Percentiles rank a stretch among this genome's conserved stretches.
phyloP scores from a whole-genome alignment of 2,329 filamentous ascomycete species.

The Sporothrix brunneoviolacea region DNA sequence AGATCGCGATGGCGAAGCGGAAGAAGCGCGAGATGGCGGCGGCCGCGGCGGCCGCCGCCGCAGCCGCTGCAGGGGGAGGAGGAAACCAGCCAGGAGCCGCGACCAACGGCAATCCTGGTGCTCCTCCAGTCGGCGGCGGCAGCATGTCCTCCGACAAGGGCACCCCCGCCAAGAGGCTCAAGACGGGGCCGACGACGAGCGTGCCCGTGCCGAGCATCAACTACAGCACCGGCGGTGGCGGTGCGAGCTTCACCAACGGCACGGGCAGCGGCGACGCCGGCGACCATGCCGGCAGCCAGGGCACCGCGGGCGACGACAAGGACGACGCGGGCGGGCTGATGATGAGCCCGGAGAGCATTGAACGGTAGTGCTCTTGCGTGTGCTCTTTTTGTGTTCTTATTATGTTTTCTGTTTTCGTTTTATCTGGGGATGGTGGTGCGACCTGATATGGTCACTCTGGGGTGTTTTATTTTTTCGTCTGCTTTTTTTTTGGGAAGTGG shows the following conservation, averaged over 20 bases:
- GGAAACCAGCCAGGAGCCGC: background rate
- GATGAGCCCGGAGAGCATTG: slow-evolving; percentile 77
- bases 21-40: slow-evolving; percentile 58
- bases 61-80: slow-evolving; percentile 28
- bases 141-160: slow-evolving; percentile 26
- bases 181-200: slow-evolving; percentile 26
- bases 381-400: background rate
- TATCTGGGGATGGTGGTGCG: no score
- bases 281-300: slow-evolving; percentile 36
- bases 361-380: background rate
- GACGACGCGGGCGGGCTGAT: slow-evolving; percentile 69
- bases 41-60: slow-evolving; percentile 29
- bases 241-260: slow-evolving; percentile 29
- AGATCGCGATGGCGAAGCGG: slow-evolving; percentile 78
- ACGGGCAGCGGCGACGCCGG: background rate
- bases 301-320: slow-evolving; percentile 58
- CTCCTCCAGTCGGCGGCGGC: background rate
- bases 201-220: slow-evolving; percentile 8
- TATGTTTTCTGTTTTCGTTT: background rate
- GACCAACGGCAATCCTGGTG: background rate
- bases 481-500: background rate
- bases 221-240: slow-evolving; percentile 27
- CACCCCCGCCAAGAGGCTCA: slow-evolving; percentile 47
- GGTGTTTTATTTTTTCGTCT: background rate
- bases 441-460: no score